Evolutionary conservation across 1,284 basidiomycete genomes (phyloP).

Genomic region (Sanghuangporus sanghuang): DNA sequence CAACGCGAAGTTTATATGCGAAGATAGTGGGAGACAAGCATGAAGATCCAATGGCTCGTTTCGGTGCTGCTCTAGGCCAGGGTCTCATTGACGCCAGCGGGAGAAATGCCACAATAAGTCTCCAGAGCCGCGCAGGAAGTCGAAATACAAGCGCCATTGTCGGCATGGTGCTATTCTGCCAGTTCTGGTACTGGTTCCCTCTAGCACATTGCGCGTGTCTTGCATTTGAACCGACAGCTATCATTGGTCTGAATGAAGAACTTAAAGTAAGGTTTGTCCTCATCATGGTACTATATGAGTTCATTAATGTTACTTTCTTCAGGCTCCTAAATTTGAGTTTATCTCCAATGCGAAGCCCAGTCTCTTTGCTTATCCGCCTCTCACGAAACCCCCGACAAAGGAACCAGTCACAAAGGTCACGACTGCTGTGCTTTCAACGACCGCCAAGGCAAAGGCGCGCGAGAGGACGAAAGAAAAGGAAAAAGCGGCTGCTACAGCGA

Average conservation of each 20-base stretch:
- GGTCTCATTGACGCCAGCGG: conserved; percentile 96
- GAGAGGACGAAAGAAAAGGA: conserved; percentile 70
- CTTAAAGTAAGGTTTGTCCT: conserved; percentile 57
- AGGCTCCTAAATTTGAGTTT: conserved; percentile 90
- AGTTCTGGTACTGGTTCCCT: conserved; percentile 99
- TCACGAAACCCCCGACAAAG: conserved; percentile 84
- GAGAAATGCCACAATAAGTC: conserved; percentile 88
- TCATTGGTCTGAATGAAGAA: conserved; percentile 84
- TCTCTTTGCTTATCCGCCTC: conserved; percentile 84
- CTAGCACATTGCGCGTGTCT: conserved; percentile 90
- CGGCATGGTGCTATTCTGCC: conserved; percentile 93
- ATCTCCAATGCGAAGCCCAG: conserved; percentile 84
- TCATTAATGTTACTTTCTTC: background rate
- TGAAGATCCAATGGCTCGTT: conserved; percentile 95
- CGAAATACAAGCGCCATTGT: conserved; percentile 90
- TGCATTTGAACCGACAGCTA: conserved; percentile 89
- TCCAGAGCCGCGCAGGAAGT: conserved; percentile 88
- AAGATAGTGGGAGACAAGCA: conserved; percentile 94
- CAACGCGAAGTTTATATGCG: conserved; percentile 76
- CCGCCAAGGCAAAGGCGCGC: conserved; percentile 88
- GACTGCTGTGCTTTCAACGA: conserved; percentile 91
- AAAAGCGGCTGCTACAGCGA: conserved; percentile 66
- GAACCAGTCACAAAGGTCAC: conserved; percentile 87
- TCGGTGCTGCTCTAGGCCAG: conserved; percentile 91
- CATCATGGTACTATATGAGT: background rate